Evolutionary conservation across 2,329 filamentous ascomycete genomes (phyloP).

Genomic region (Emmonsiellopsis sp.): DNA sequence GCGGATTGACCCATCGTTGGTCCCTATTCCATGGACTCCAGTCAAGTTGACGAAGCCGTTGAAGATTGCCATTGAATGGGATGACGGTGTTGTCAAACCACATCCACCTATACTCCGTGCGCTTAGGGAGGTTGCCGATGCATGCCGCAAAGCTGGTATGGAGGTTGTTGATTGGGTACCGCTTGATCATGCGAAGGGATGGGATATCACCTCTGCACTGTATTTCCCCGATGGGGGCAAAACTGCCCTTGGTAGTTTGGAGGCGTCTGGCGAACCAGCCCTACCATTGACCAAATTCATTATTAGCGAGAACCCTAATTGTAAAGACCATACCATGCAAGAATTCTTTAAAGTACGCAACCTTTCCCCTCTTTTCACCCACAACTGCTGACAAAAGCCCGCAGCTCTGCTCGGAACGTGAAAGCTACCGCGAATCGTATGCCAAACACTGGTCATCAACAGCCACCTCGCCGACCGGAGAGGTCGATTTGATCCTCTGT

Average conservation of each 20-base stretch:
- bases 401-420: conserved; percentile 6
- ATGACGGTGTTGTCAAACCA: conserved; percentile 44
- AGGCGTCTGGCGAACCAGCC: conserved; percentile 48
- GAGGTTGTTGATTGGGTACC: conserved; percentile 28
- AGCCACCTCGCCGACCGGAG: conserved; percentile 18
- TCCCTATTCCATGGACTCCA: conserved; percentile 29
- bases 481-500: conserved; percentile 52
- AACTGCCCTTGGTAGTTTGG: conserved; percentile 44
- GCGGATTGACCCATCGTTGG: conserved; percentile 27
- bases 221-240: conserved; percentile 55
- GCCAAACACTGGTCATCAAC: conserved; percentile 39
- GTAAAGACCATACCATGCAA: conserved; percentile 32
- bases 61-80: conserved; percentile 38
- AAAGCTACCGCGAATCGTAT: conserved; percentile 35
- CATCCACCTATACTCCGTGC: conserved; percentile 53
- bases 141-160: conserved; percentile 11
- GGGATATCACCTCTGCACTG: conserved; percentile 35
- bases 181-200: conserved; percentile 42
- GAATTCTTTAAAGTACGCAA: conserved; percentile 30
- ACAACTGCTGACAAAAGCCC: background rate
- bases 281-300: conserved; percentile 53
- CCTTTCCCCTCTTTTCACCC: background rate
- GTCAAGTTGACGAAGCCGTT: conserved; percentile 13
- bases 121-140: conserved; percentile 34
- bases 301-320: conserved; percentile 45